Conservation (phyloP, 768 basidiomycete genomes). For the Tricholoma flavovirens region DNA sequence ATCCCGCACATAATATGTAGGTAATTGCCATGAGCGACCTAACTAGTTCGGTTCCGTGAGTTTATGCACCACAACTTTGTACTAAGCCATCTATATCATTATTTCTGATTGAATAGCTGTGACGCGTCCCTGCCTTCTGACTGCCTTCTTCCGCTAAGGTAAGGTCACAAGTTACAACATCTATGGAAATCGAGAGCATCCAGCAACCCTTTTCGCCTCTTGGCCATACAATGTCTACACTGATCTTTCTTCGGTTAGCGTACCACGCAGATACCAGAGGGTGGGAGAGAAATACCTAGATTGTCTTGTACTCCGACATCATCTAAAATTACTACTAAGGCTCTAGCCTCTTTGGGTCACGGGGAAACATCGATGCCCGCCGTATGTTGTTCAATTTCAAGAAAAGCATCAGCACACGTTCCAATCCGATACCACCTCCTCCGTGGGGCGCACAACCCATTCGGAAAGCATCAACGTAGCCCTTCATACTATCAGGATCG, state of each 20-base stretch:
- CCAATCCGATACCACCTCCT: slow-evolving; percentile 92
- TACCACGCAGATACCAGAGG: no score
- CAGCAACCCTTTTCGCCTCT: no score
- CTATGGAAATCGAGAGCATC: no score
- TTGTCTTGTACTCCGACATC: neutral
- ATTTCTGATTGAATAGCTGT: slow-evolving; percentile 8
- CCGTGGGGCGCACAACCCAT: slow-evolving; percentile 95
- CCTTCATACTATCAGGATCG: slow-evolving; percentile 87
- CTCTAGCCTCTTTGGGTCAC: slow-evolving; percentile 92
- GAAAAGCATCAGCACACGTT: slow-evolving; percentile 97
- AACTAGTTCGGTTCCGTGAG: slow-evolving; percentile 21
- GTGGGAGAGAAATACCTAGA: no score
- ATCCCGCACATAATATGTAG: neutral
- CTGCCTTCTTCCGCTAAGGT: no score
- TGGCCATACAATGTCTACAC: no score
- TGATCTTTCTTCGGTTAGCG: no score
- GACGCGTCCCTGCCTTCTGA: neutral
- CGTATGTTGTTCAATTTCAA: slow-evolving; percentile 95
- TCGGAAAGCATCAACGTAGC: slow-evolving; percentile 91
- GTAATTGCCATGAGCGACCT: slow-evolving; percentile 19
- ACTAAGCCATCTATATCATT: slow-evolving; percentile 8
- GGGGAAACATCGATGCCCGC: slow-evolving; percentile 88
- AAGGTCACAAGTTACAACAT: no score
- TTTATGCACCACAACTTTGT: slow-evolving; percentile 16
- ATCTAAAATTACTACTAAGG: slow-evolving; percentile 43